Percentiles rank a stretch among this genome's conserved stretches.
phyloP scores from a whole-genome alignment of 768 basidiomycete species.

The Boletus tylopilopsis region DNA sequence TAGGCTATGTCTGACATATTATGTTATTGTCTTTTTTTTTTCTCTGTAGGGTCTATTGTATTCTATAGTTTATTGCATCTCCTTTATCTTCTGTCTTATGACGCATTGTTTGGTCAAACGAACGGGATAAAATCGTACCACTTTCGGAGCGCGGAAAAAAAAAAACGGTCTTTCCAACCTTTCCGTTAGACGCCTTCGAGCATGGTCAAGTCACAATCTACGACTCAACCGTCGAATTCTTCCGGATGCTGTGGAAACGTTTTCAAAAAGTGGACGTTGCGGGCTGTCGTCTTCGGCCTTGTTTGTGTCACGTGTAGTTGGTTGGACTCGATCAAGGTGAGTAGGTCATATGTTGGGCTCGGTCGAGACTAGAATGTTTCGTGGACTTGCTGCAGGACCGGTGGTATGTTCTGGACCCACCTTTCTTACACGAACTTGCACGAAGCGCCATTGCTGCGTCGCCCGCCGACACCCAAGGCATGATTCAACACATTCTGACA shows the following conservation, averaged over 20 bases:
- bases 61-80: conserved; percentile 29
- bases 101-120: too few relatives aligned
- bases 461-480: conserved; percentile 60
- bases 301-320: conserved; percentile 40
- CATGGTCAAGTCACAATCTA: conserved; percentile 6
- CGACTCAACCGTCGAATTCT: background rate
- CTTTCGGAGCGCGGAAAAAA: background rate
- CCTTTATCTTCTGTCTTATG: background rate
- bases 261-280: conserved; percentile 33
- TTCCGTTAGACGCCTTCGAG: background rate
- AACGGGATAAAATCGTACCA: conserved; percentile 1
- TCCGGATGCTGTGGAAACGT: background rate
- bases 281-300: conserved; percentile 24
- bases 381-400: conserved; percentile 47
- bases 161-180: background rate
- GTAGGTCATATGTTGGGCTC: conserved; percentile 2
- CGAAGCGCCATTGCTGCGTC: conserved; percentile 66
- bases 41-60: conserved; percentile 31
- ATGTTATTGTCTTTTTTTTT: conserved; percentile 17
- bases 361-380: background rate
- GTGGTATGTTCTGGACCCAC: conserved; percentile 85
- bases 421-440: conserved; percentile 66
- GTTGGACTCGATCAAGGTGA: conserved; percentile 64
- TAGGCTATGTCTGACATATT: conserved; percentile 19
- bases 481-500: conserved; percentile 77